Conservation (phyloP, 2,329 filamentous ascomycete species). For the Aspergillus quadrilineatus region DNA sequence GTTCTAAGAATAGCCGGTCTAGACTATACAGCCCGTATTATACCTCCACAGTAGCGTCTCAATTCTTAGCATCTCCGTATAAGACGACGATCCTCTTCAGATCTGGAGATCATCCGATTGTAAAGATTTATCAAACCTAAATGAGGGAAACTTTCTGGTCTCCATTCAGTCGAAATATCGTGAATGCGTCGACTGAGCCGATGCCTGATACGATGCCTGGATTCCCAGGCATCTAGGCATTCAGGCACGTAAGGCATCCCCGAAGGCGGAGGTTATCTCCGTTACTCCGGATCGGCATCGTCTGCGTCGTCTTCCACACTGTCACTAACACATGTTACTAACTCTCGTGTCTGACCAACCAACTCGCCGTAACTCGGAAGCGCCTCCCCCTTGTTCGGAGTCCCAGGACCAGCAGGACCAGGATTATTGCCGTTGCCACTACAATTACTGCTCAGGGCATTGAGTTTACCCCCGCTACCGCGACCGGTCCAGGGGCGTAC, state of each 20-base stretch:
- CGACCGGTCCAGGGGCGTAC: background rate
- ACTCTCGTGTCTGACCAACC: background rate
- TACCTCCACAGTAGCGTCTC: background rate
- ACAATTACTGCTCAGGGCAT: no score
- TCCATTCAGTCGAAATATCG: no score
- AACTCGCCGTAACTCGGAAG: background rate
- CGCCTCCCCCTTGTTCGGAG: background rate
- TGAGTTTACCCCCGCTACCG: no score
- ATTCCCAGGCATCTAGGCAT: no score
- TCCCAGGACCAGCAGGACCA: background rate
- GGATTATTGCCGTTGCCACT: no score
- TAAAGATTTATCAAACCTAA: background rate
- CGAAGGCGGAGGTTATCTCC: background rate
- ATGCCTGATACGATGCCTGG: no score
- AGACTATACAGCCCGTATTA: conserved; percentile 5
- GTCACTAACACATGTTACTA: no score
- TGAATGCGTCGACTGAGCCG: background rate
- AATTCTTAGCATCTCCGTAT: background rate
- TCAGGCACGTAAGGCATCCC: no score
- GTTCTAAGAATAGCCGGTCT: conserved; percentile 8
- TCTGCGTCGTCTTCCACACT: background rate
- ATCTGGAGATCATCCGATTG: background rate
- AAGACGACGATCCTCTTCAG: background rate
- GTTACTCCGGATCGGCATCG: background rate
- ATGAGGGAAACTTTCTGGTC: no score